These are phyloP conservation scores for Kodamaea suecica DNA, from an alignment of 1,139 yeast species.

Conservation along the genomic window DNA sequence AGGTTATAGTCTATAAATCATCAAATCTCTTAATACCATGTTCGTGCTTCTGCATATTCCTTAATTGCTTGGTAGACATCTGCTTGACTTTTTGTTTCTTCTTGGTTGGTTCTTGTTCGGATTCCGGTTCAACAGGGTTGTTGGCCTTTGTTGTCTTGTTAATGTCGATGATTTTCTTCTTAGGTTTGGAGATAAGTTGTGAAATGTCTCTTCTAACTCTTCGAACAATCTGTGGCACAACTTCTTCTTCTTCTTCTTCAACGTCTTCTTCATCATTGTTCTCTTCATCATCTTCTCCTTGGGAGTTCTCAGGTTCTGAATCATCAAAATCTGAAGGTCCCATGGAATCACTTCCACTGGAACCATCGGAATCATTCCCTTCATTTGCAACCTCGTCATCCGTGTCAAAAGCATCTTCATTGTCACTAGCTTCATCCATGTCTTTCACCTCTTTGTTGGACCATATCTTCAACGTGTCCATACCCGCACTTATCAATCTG, in stretches of 20 bases:
- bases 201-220: constrained; percentile 11
- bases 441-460: constrained; percentile 26
- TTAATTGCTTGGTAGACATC: constrained; percentile 43
- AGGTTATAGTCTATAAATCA: constrained; percentile 38
- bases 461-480: constrained; percentile 83
- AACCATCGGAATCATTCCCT: background rate
- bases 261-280: constrained; percentile 9
- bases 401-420: constrained; percentile 22
- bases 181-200: constrained; percentile 13
- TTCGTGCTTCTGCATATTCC: constrained; percentile 51
- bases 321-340: constrained; percentile 8
- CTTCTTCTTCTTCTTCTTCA: constrained; percentile 4
- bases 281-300: constrained; percentile 15
- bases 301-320: constrained; percentile 8
- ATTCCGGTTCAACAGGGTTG: constrained; percentile 10
- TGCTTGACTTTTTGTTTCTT: constrained; percentile 35
- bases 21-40: constrained; percentile 70
- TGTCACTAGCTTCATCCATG: constrained; percentile 12
- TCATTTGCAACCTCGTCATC: constrained; percentile 8
- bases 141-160: constrained; percentile 18
- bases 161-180: constrained; percentile 19
- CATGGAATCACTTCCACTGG: constrained; percentile 4
- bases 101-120: constrained; percentile 13
- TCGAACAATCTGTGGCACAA: constrained; percentile 9
- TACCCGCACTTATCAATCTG: constrained; percentile 75